Evolutionary conservation across 2,329 filamentous ascomycete genomes (phyloP), one percentile per base, ranked within the genome.

Genomic region (Calonectria pauciramosa): DNA sequence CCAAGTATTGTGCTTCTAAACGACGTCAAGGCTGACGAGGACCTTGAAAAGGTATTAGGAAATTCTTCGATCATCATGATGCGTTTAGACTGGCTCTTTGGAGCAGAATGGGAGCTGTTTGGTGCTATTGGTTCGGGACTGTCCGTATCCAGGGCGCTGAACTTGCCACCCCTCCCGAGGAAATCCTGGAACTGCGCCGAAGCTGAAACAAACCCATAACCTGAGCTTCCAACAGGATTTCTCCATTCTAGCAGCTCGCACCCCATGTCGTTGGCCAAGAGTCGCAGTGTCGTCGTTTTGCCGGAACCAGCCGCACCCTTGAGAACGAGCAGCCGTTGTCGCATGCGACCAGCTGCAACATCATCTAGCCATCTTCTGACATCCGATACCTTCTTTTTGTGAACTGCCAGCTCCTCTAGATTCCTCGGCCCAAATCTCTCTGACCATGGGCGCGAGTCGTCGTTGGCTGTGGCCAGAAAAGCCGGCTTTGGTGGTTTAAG

Each of bases 111-210:
- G 13, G 80, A 76, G 34, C 68, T 80, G 69, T 52, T 75, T 5
- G 81, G 75, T 2, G 78, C 70, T 80, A 83, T 78, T 80, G 78
- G 82, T 82, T 82, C 28, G 52, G 78, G 73, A 14, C 71, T 76
- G 52, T 86, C 84, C 52, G 82, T 84, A 73, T 94, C 90, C 56
- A 98, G 88, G 69, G 93, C 93, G 20, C 93, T 91, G 84, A 97
- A 98, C 76, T 93, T 94, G 71, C 95, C 94, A 69, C 95, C 93
- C 71, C 96, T 91, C 14, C 92, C 93, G 73, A 99, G 88, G 79
- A 99, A 99, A 75, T 99, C 96, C 79, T 98, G 95, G 81, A 99
- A 99, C 78, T 97, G 94, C 9, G 92, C 89, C 7, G 95, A 92
- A 36, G 93, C 90, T 1, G 96, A 96, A 52, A 92, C 88, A 66